These are phyloP conservation scores for Hypoxylon sp. DNA, from an alignment of 2,329 filamentous ascomycete species.

Conservation along the genomic window DNA sequence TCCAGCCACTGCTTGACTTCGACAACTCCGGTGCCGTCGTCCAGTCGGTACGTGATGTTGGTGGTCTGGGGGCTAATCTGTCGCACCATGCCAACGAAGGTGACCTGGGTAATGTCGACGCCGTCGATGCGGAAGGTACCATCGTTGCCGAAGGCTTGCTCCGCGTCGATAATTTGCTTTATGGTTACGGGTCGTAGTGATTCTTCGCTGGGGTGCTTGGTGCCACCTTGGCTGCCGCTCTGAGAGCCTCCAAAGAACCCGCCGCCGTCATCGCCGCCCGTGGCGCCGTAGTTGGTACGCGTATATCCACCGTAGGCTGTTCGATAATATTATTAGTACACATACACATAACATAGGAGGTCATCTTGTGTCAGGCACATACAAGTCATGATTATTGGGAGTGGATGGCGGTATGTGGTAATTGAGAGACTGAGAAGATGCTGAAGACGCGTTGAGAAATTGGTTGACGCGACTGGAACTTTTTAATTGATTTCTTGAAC, in stretches of 20 bases:
- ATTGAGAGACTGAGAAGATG: constrained; percentile 4
- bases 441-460: constrained; percentile 47
- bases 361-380: neutral
- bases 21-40: constrained; percentile 93
- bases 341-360: neutral
- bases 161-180: constrained; percentile 90
- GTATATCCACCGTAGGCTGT: constrained; percentile 67
- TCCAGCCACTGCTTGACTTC: constrained; percentile 93
- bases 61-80: constrained; percentile 88
- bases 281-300: constrained; percentile 66
- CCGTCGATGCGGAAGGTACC: constrained; percentile 89
- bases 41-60: constrained; percentile 91
- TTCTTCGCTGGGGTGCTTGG: constrained; percentile 78
- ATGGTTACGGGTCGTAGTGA: constrained; percentile 94
- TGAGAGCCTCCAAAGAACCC: constrained; percentile 75
- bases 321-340: constrained; percentile 45
- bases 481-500: constrained; percentile 36
- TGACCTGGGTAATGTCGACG: constrained; percentile 79
- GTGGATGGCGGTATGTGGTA: constrained; percentile 20
- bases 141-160: constrained; percentile 75
- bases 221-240: constrained; percentile 65
- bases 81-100: constrained; percentile 91
- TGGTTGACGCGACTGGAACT: constrained; percentile 46
- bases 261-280: constrained; percentile 72
- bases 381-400: constrained; percentile 33